A percentile compares a stretch with the other conserved stretches of the same genome.
Conservation (phyloP, 225 moss, liverwort and hornwort species). For the Asterella californica region DNA sequence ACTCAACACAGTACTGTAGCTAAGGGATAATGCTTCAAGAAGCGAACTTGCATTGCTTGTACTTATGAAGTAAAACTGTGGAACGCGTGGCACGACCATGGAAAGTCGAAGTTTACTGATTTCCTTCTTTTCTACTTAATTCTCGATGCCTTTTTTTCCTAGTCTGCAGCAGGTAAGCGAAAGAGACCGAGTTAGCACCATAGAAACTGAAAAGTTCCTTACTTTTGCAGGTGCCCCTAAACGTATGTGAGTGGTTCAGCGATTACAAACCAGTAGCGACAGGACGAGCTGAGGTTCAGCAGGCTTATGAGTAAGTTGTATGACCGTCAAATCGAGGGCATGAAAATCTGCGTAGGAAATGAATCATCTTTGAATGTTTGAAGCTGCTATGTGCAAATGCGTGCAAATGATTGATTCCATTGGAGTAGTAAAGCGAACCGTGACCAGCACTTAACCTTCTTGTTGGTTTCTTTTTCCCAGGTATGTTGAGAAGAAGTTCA, state of each 20-base stretch:
- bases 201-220: background rate
- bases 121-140: background rate
- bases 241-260: conserved; percentile 61
- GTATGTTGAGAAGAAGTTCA: conserved; percentile 57
- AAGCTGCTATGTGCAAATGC: background rate
- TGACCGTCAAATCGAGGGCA: background rate
- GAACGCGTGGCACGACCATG: background rate
- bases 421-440: background rate
- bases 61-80: background rate
- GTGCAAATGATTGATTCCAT: background rate
- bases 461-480: conserved; percentile 8
- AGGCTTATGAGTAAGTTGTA: conserved; percentile 48
- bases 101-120: background rate
- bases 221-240: conserved; percentile 47
- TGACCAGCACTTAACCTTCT: background rate
- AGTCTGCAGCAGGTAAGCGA: background rate
- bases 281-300: conserved; percentile 49
- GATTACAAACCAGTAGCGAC: conserved; percentile 47
- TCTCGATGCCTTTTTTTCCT: background rate
- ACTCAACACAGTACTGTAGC: too few species aligned
- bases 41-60: background rate
- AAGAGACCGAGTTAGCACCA: background rate
- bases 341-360: background rate
- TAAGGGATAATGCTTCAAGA: too few species aligned
- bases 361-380: background rate